phyloP scores from a whole-genome alignment of 352 stramenopile species.

The Pythium coloratum region DNA sequence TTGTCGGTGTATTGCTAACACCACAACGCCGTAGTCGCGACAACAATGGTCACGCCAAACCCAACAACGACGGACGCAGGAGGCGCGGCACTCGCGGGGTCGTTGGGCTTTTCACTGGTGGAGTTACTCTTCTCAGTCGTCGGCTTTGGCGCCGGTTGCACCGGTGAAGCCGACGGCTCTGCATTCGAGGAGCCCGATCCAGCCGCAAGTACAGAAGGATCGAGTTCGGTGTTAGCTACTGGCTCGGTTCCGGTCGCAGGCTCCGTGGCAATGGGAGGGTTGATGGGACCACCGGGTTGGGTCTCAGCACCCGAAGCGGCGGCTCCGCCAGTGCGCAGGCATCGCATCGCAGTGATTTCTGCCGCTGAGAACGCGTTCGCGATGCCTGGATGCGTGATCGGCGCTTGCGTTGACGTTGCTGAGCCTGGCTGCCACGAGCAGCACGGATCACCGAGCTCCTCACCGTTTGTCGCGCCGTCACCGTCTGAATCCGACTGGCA shows the following conservation, averaged over 20 bases:
- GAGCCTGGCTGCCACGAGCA: conserved; percentile 54
- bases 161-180: not conserved
- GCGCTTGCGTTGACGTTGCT: not conserved
- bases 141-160: not conserved
- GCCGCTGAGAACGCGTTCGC: conserved; percentile 27
- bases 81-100: not conserved
- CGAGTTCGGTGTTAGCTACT: too few species aligned
- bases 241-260: not conserved
- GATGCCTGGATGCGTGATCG: conserved; percentile 35
- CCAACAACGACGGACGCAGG: not conserved
- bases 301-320: not conserved
- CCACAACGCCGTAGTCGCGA: not conserved
- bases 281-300: not conserved
- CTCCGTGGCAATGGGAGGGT: not conserved
- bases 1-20: not conserved
- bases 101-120: not conserved
- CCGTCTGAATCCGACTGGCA: conserved; percentile 70
- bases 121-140: not conserved
- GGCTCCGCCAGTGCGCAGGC: conserved; percentile 8
- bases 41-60: not conserved
- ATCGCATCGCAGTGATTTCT: conserved; percentile 28
- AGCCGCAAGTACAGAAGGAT: not conserved
- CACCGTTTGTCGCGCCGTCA: conserved; percentile 85
- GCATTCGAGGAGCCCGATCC: not conserved
- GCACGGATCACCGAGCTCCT: conserved; percentile 88